Evolutionary conservation across 768 basidiomycete genomes (phyloP), one percentile per base, ranked within the genome.

Genomic region (Lentinula lateritia): DNA sequence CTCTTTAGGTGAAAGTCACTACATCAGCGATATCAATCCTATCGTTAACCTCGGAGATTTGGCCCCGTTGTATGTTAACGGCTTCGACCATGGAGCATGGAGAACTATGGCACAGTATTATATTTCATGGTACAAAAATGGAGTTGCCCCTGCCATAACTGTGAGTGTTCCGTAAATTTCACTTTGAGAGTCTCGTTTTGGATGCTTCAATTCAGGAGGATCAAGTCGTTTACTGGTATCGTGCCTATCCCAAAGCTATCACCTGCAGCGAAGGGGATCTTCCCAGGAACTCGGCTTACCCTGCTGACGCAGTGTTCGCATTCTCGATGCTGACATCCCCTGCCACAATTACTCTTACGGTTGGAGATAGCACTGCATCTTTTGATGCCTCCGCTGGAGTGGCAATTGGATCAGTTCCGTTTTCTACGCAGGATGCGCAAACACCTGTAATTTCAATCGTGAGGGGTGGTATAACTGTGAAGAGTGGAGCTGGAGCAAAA

Each of bases 251-350:
- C 9, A 69, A 69, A 20, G 41, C 52, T 23, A 64, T 67, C 1
- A 57, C 55, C 4, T 74, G 73, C 50, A 68, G 69, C 52, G 63
- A 64, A 13, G 71, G 72, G 23, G 64, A 68, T 36, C 52, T 52
- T 35, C 75, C 73, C 3, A 67, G 67, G 15, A 72, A 71, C 63
- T 57, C 69, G 32, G 61, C 65, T 42, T 71, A 69, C 68, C 73
- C 74, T 52, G 63, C 69, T 16, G 74, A 79, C 65, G 72, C 70
- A 13, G 69, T 78, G 57, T 79, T 76, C 63, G 76, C 72, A 16
- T 65, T 78, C 41, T 69, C 77, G 9, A 71, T 79, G 55, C 66
- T 76, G 53, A 70, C 67, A 16, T 61, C 66, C 4, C 55, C 70
- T 3, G 73, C 72, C 5, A 72, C 69, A 13, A 66, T 78, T 59